Evolutionary conservation across 768 basidiomycete species (phyloP).

Genomic region (Termitomyces sp.): DNA sequence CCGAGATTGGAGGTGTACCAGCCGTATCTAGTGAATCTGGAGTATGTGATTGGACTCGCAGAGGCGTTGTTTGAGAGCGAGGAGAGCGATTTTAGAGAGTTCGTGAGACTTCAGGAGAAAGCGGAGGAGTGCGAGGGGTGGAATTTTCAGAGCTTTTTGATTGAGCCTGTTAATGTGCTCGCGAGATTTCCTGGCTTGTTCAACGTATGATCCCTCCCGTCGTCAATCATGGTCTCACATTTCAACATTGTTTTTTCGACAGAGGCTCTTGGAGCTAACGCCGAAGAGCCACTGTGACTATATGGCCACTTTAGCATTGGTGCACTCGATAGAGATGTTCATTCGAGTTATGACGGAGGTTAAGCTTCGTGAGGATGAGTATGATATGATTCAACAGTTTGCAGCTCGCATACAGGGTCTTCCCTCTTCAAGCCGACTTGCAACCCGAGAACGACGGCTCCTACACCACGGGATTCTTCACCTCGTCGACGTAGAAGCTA

Average conservation of each 20-base stretch:
- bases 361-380: conserved; percentile 82
- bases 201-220: conserved; percentile 45
- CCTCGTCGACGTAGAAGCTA: conserved; percentile 35
- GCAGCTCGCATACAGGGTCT: conserved; percentile 57
- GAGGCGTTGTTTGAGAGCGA: conserved; percentile 43
- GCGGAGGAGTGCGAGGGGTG: conserved; percentile 53
- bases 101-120: conserved; percentile 65
- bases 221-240: background rate
- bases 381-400: conserved; percentile 66
- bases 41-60: conserved; percentile 52
- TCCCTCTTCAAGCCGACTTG: conserved; percentile 49
- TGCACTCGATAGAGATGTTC: conserved; percentile 64
- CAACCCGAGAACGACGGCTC: conserved; percentile 70
- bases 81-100: conserved; percentile 81
- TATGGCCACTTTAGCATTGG: conserved; percentile 58
- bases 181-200: conserved; percentile 71
- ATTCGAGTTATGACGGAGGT: conserved; percentile 83
- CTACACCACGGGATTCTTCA: conserved; percentile 62
- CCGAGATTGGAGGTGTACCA: conserved; percentile 78
- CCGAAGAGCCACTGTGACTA: conserved; percentile 70
- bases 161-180: conserved; percentile 73
- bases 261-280: conserved; percentile 72
- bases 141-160: conserved; percentile 62
- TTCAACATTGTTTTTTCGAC: background rate
- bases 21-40: conserved; percentile 76